Conservation (phyloP, 1,284 basidiomycete genomes). For the Puccinia triticina region DNA sequence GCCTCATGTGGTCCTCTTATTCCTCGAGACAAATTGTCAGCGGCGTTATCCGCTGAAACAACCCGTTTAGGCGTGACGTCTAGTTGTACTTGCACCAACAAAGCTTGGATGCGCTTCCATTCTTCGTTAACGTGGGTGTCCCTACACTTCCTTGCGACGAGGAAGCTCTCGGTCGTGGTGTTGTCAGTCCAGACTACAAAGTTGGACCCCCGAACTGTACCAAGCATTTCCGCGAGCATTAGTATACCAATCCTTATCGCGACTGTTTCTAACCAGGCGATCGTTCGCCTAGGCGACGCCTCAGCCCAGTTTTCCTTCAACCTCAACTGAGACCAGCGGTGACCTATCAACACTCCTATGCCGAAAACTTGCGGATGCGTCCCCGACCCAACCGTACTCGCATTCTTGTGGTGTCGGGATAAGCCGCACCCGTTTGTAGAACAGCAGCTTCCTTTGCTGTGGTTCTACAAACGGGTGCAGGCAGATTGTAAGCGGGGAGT, state of each 20-base stretch:
- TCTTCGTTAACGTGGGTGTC: neutral
- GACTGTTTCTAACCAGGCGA: slow-evolving; percentile 1
- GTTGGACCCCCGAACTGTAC: neutral
- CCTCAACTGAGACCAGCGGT: neutral
- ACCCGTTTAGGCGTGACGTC: neutral
- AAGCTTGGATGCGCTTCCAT: neutral
- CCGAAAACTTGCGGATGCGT: slow-evolving; percentile 56
- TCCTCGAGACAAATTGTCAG: neutral
- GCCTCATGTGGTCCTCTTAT: neutral
- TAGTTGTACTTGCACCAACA: neutral
- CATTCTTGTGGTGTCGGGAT: neutral
- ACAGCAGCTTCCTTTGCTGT: neutral
- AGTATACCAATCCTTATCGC: slow-evolving; percentile 1
- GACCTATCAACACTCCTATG: neutral
- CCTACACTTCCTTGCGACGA: neutral
- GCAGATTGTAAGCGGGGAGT: neutral
- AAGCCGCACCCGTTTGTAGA: slow-evolving; percentile 33
- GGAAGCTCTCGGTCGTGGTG: neutral
- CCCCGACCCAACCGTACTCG: slow-evolving; percentile 65
- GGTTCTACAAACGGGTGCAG: neutral
- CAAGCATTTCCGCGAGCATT: neutral
- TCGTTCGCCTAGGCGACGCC: neutral
- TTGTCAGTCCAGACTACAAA: neutral
- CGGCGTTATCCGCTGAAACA: neutral
- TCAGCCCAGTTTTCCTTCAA: neutral